Evolutionary conservation across 176 grass and related monocot species (phyloP), one percentile per base, ranked within the genome.

Genomic region (Elaeis guineensis): DNA sequence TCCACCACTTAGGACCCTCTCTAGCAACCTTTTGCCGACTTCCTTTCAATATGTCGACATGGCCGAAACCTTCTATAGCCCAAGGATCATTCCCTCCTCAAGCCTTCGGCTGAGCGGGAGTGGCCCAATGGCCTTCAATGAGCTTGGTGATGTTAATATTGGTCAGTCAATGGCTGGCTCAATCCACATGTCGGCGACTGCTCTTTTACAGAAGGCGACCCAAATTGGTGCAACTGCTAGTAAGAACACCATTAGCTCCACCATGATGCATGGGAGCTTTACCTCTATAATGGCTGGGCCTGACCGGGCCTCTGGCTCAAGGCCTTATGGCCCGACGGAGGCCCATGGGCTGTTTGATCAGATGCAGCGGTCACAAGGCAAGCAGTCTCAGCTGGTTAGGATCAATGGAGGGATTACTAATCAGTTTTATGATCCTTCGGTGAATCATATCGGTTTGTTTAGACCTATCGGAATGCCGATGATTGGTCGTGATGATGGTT

Each of bases 381-480:
- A 39, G 7, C 66, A 28, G 1, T 15, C 64, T 0, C 78, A 86
- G 18, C 30, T 77, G 25, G 64, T 72, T 0, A 76, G 72, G 21
- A 72, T 79, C 20, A 71, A 69, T 19, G 23, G 57, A 16, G 72
- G 67, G 54, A 20, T 61, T 0, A 17, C 59, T 0, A 61, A 59
- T 6, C 72, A 30, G 9, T 64, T 75, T 50, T 66, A 60, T 55
- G 16, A 19, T 3, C 67, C 49, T 19, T 18, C 17, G 1, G 25
- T 25, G 8, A 22, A 58, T 1, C 15, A 8, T 17, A 15, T 22
- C 0, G 49, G 52, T 5, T 21, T 52, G 0, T 78, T 78, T 63
- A 50, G 66, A 0, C 72, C 67, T 19, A 59, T 51, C 3, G 59
- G 51, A 4, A 56, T 68, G 15, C 25, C 48, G 51, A 64, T 56